Base-by-base conservation (phyloP, 2,329 filamentous ascomycete species). In the Cercospora sp. region DNA sequence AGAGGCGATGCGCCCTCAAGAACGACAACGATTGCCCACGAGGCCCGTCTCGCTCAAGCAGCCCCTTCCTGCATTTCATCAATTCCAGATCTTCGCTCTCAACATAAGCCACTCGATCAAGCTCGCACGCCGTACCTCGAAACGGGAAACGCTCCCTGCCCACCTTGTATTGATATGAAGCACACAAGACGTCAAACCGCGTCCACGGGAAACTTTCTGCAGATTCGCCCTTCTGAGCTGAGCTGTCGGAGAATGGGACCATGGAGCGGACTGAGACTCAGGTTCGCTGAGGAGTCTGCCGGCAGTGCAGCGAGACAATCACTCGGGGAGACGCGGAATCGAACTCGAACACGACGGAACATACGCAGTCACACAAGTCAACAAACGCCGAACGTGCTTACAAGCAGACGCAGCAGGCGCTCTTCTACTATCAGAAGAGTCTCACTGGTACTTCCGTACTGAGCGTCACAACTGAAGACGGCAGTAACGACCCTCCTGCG, bases 381-480 rank as follows among this genome's bases (percentile, higher is more conserved):
- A 16, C 5, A 16, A 7, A 16, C 13, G 33, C 12, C 4, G 2
- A 16, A 51, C 45, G 20, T 6, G 26, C 26, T 20, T 18, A 13
- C 61, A 65, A 45, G 59, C 61, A 18, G 65, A 45, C 31, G 33
- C 66, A 28, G 58, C 58, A 33, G 64, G 60, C 16, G 69, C 59
- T 1, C 36, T 64, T 3, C 33, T 40, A 40, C 12, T 1, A 7
- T 40, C 33, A 40, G 1, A 4, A 13, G 33, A 40, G 5, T 40
- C 33, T 40, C 33, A 13, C 33, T 40, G 33, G 33, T 40, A 16
- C 33, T 40, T 16, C 5, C 4, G 71, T 67, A 68, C 69, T 67
- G 69, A 69, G 65, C 20, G 23, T 26, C n/a, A 65, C 65, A n/a
- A 67, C 71, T 10, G 62, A 30, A 30, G 36, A 59, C 48, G 18